These are phyloP conservation scores for Diaporthe eres DNA, from an alignment of 2,329 filamentous ascomycete genomes.

Conservation along the genomic window DNA sequence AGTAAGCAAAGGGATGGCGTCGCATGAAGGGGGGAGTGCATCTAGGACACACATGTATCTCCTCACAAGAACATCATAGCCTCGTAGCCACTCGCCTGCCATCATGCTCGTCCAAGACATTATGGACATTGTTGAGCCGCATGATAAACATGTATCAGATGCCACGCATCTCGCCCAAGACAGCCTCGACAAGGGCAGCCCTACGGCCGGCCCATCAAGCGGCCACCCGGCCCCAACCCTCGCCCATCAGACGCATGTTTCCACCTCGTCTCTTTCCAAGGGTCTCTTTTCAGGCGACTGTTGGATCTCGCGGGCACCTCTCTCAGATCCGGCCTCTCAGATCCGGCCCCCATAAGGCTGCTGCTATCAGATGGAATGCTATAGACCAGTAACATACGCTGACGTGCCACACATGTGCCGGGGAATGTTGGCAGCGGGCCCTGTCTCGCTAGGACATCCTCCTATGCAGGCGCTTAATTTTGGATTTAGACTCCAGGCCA, in stretches of 20 bases:
- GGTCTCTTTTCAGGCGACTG: background rate
- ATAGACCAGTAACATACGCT: background rate
- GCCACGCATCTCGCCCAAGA: constrained; percentile 10
- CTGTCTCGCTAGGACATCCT: constrained; percentile 8
- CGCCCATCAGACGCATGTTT: constrained; percentile 32
- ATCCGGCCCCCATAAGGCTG: background rate
- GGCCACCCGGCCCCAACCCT: constrained; percentile 17
- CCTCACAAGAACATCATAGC: background rate
- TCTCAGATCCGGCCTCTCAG: constrained; percentile 17
- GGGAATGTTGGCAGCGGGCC: constrained; percentile 1
- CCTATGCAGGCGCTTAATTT: constrained; percentile 33
- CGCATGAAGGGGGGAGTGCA: constrained; percentile 14
- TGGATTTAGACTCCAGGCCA: constrained; percentile 8
- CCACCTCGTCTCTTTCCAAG: constrained; percentile 2
- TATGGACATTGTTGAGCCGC: constrained; percentile 13
- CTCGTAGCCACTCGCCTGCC: constrained; percentile 14
- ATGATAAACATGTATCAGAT: constrained; percentile 30
- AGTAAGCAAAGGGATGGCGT: constrained; percentile 26
- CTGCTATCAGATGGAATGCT: constrained; percentile 18
- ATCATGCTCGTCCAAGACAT: constrained; percentile 5
- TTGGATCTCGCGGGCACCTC: constrained; percentile 7
- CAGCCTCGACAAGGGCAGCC: constrained; percentile 15
- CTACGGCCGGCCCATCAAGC: constrained; percentile 26
- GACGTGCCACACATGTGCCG: constrained; percentile 20
- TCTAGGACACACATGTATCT: background rate